phyloP scores from a whole-genome alignment of 1,284 basidiomycete species.

The Porogramme epimiltina region DNA sequence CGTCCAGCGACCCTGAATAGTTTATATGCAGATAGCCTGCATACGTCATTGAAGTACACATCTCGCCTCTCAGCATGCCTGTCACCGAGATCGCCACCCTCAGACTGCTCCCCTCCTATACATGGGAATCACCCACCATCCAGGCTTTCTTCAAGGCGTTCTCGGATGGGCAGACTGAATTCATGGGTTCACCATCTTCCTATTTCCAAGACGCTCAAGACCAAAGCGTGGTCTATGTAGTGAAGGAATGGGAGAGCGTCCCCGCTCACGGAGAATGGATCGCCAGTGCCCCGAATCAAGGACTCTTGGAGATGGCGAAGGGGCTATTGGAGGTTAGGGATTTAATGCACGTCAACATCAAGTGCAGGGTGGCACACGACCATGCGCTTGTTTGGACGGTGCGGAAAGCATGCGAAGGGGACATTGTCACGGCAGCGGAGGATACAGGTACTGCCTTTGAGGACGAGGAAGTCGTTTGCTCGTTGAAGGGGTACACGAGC shows the following conservation, averaged over 20 bases:
- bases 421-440: background rate
- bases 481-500: background rate
- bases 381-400: slow-evolving; percentile 5
- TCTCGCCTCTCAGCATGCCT: slow-evolving; percentile 14
- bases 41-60: background rate
- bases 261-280: slow-evolving; percentile 46
- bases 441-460: background rate
- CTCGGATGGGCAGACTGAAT: slow-evolving; percentile 36
- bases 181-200: slow-evolving; percentile 41
- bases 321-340: slow-evolving; percentile 36
- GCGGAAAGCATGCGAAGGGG: slow-evolving; percentile 4
- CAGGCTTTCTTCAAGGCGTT: slow-evolving; percentile 26
- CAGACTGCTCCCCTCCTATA: slow-evolving; percentile 15
- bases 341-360: slow-evolving; percentile 42
- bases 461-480: background rate
- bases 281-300: slow-evolving; percentile 41
- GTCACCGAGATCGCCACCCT: slow-evolving; percentile 30
- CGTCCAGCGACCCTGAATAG: background rate
- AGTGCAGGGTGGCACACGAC: slow-evolving; percentile 16
- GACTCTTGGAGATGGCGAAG: slow-evolving; percentile 34
- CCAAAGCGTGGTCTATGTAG: slow-evolving; percentile 35
- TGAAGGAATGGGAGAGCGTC: slow-evolving; percentile 47
- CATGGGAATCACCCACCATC: slow-evolving; percentile 15
- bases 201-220: slow-evolving; percentile 36
- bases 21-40: no score